Conservation (phyloP, 768 basidiomycete genomes). For the Lentinula boryana region DNA sequence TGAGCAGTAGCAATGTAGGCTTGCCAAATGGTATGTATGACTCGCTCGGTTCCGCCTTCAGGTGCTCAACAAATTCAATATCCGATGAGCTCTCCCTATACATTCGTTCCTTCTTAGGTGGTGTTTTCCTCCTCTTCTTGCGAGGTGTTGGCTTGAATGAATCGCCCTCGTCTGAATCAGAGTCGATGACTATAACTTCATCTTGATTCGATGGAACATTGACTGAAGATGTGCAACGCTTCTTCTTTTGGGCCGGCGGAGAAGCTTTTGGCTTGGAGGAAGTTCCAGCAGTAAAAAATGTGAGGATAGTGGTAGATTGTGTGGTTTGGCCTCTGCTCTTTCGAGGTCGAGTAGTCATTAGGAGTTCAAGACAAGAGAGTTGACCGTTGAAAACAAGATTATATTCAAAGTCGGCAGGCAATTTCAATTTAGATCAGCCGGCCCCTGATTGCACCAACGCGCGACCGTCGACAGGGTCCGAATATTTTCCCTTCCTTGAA, state of each 20-base stretch:
- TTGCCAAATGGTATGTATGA: constrained; percentile 7
- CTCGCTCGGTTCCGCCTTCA: constrained; percentile 3
- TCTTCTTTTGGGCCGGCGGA: not conserved
- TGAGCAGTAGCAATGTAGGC: not conserved
- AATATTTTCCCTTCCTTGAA: too few relatives aligned
- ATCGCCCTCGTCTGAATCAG: constrained; percentile 42
- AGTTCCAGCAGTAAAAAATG: not conserved
- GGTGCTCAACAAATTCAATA: constrained; percentile 25
- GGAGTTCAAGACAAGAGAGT: not conserved
- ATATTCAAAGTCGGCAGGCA: not conserved
- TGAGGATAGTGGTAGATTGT: constrained; percentile 4
- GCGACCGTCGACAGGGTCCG: too few relatives aligned
- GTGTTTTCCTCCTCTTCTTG: not conserved
- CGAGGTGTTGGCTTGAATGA: not conserved
- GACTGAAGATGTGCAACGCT: constrained; percentile 1
- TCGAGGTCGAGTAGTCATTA: not conserved
- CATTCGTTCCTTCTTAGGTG: constrained; percentile 8
- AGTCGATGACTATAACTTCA: constrained; percentile 60
- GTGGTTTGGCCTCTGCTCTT: not conserved
- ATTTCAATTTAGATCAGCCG: not conserved
- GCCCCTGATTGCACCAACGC: too few relatives aligned
- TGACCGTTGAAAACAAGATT: not conserved
- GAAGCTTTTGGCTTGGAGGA: not conserved
- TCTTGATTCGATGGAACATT: not conserved
- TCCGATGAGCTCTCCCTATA: constrained; percentile 22